These are phyloP conservation scores for Penicillium hesseltinei DNA, from an alignment of 2,329 filamentous ascomycete genomes.

Conservation along the genomic window DNA sequence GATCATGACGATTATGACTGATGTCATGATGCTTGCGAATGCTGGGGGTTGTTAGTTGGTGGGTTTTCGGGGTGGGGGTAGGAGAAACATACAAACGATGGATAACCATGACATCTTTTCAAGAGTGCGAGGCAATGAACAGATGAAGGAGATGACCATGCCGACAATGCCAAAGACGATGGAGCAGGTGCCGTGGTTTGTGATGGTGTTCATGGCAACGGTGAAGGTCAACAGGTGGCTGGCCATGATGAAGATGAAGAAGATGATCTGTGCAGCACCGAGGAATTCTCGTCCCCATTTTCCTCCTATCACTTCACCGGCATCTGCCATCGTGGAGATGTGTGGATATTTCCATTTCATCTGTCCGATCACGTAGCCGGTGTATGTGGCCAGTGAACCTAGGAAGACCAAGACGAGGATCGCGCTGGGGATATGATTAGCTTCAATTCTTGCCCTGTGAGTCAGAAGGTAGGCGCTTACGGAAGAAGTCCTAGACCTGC, in stretches of 20 bases:
- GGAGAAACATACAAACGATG: constrained; percentile 46
- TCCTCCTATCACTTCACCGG: constrained; percentile 62
- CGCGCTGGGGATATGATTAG: constrained; percentile 36
- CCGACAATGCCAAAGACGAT: constrained; percentile 64
- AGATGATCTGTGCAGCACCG: constrained; percentile 60
- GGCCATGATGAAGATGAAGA: constrained; percentile 67
- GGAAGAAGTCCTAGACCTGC: constrained; percentile 54
- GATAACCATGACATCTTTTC: constrained; percentile 63
- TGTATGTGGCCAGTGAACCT: constrained; percentile 59
- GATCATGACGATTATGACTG: constrained; percentile 66
- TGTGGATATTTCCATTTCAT: constrained; percentile 58
- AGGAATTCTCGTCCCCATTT: constrained; percentile 61
- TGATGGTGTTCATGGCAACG: constrained; percentile 66
- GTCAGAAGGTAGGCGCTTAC: constrained; percentile 28
- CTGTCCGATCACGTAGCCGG: constrained; percentile 59
- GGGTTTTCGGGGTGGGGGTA: accelerated
- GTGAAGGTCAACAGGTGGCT: constrained; percentile 71
- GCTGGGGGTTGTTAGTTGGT: constrained; percentile 36
- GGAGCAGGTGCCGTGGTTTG: constrained; percentile 60
- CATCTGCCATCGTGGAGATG: constrained; percentile 66
- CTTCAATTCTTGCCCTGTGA: neutral
- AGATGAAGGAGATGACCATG: constrained; percentile 56
- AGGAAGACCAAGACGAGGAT: constrained; percentile 54
- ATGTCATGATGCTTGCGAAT: constrained; percentile 62
- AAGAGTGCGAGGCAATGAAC: constrained; percentile 62